Conservation (phyloP, 768 basidiomycete genomes). For the Mycena venus region DNA sequence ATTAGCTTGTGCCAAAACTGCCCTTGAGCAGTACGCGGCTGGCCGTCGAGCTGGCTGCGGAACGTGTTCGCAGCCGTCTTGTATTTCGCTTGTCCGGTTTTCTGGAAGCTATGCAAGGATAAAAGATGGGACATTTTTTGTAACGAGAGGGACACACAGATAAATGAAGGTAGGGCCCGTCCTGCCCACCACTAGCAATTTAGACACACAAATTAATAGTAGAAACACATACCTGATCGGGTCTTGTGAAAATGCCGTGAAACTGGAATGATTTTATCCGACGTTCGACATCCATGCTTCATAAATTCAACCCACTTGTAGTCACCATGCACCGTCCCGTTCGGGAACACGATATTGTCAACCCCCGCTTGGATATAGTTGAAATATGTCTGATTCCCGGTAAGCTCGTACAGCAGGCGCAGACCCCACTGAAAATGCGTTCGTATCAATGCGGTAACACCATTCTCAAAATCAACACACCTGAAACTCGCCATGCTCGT, state of each 20-base stretch:
- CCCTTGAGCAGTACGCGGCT: slow-evolving; percentile 60
- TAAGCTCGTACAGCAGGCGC: slow-evolving; percentile 53
- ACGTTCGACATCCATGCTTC: too few relatives aligned
- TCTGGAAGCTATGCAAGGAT: slow-evolving; percentile 43
- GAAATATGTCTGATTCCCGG: slow-evolving; percentile 57
- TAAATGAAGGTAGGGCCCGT: slow-evolving; percentile 57
- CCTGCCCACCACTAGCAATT: slow-evolving; percentile 31
- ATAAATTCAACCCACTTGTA: slow-evolving; percentile 53
- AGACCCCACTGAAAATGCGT: slow-evolving; percentile 61
- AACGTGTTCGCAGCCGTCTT: slow-evolving; percentile 56
- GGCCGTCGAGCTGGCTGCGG: slow-evolving; percentile 53
- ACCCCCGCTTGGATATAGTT: slow-evolving; percentile 55
- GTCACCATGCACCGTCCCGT: slow-evolving; percentile 54
- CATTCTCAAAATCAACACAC: slow-evolving; percentile 41
- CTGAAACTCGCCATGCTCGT: slow-evolving; percentile 47
- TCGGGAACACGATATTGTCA: slow-evolving; percentile 52
- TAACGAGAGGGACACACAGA: slow-evolving; percentile 40
- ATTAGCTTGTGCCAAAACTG: slow-evolving; percentile 62
- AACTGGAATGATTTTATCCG: slow-evolving; percentile 35
- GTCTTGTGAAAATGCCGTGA: slow-evolving; percentile 51
- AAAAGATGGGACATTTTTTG: not conserved
- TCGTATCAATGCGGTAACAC: too few relatives aligned
- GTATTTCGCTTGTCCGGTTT: slow-evolving; percentile 53
- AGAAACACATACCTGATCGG: slow-evolving; percentile 53
- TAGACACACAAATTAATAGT: too few relatives aligned